Percentiles rank a stretch among this genome's conserved stretches.
phyloP scores from a whole-genome alignment of 148 eudicot species.

The Fallopia convolvulus region DNA sequence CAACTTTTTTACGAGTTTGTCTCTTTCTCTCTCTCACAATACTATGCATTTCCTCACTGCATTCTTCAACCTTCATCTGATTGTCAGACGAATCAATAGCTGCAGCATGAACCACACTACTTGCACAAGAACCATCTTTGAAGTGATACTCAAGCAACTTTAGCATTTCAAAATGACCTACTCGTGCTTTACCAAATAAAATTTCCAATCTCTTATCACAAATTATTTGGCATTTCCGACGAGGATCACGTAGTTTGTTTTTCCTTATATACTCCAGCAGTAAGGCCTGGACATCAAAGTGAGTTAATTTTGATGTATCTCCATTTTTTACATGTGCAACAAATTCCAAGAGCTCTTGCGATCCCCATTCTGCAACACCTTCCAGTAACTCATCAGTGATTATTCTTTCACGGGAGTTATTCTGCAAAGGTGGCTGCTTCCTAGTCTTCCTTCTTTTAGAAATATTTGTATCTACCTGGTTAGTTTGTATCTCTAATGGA shows the following conservation, averaged over 20 bases:
- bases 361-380: constrained; percentile 60
- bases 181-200: constrained; percentile 70
- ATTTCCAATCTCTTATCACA: constrained; percentile 72
- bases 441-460: constrained; percentile 39
- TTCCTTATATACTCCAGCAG: constrained; percentile 71
- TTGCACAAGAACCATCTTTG: constrained; percentile 52
- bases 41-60: constrained; percentile 25
- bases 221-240: constrained; percentile 61
- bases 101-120: constrained; percentile 40
- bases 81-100: constrained; percentile 30
- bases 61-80: constrained; percentile 35
- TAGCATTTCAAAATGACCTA: constrained; percentile 88
- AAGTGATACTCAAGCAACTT: constrained; percentile 75
- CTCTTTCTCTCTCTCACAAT: constrained; percentile 44
- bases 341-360: constrained; percentile 78
- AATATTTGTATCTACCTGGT: constrained; percentile 31
- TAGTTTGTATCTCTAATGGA: constrained; percentile 15
- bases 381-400: constrained; percentile 19
- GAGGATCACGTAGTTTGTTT: constrained; percentile 88
- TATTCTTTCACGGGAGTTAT: constrained; percentile 20
- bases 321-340: constrained; percentile 82
- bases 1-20: constrained; percentile 45
- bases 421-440: constrained; percentile 25
- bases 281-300: constrained; percentile 79
- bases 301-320: constrained; percentile 58